These are phyloP conservation scores for Psilocybe mexicana DNA, from an alignment of 1,284 basidiomycete genomes.

Conservation along the genomic window DNA sequence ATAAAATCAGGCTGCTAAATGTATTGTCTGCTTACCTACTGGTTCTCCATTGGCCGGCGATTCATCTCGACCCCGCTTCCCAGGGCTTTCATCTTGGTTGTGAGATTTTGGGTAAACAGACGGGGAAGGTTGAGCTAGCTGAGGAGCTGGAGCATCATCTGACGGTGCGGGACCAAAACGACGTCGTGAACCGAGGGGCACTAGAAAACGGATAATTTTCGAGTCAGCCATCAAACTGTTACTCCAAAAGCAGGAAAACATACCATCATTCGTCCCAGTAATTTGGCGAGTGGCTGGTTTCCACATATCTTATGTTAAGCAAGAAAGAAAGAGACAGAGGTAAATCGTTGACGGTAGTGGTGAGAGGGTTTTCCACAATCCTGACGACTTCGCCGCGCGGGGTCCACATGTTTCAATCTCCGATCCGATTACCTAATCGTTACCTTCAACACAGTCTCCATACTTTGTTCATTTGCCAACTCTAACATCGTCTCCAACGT, in stretches of 20 bases:
- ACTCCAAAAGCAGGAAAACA: slow-evolving; percentile 22
- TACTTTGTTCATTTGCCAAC: no score
- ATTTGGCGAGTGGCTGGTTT: slow-evolving; percentile 83
- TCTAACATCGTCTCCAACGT: no score
- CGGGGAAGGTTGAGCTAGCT: slow-evolving; percentile 82
- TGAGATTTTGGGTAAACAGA: slow-evolving; percentile 76
- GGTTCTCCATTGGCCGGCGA: slow-evolving; percentile 52
- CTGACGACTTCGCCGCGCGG: neutral
- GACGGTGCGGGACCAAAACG: slow-evolving; percentile 84
- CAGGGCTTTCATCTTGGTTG: slow-evolving; percentile 54
- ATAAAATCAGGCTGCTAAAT: slow-evolving; percentile 21
- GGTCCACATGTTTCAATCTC: slow-evolving; percentile 20
- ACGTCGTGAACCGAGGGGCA: slow-evolving; percentile 81
- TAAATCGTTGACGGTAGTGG: slow-evolving; percentile 27
- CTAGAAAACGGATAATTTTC: slow-evolving; percentile 37
- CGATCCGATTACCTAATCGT: slow-evolving; percentile 16
- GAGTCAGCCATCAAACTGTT: slow-evolving; percentile 13
- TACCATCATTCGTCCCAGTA: slow-evolving; percentile 82
- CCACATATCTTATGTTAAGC: slow-evolving; percentile 65
- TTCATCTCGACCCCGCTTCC: slow-evolving; percentile 61
- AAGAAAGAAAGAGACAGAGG: slow-evolving; percentile 31
- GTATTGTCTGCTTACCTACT: slow-evolving; percentile 50
- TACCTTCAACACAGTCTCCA: neutral
- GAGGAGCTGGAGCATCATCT: slow-evolving; percentile 73
- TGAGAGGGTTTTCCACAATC: slow-evolving; percentile 5